Conservation (phyloP, 2,329 filamentous ascomycete genomes). For the Bimuria novae-zelandiae region DNA sequence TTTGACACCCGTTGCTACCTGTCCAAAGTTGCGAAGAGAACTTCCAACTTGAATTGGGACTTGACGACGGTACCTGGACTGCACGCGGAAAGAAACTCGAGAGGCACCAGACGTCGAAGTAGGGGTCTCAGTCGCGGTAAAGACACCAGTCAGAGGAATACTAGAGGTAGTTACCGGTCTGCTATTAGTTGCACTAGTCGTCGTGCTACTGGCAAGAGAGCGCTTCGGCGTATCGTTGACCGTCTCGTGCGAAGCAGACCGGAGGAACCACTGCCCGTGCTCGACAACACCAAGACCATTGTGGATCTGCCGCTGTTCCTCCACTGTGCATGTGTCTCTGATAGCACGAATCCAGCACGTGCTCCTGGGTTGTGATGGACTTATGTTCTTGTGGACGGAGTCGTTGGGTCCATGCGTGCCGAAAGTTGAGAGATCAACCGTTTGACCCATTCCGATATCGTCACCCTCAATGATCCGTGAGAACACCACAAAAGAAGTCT, state of each 20-base stretch:
- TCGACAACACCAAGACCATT: slow-evolving; percentile 48
- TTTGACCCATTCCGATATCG: slow-evolving; percentile 55
- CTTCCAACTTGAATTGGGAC: not conserved
- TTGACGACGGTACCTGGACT: not conserved
- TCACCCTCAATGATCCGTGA: slow-evolving; percentile 55
- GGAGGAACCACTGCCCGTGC: slow-evolving; percentile 18
- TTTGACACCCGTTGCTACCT: not conserved
- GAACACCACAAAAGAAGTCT: slow-evolving; percentile 59
- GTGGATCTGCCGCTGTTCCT: slow-evolving; percentile 55
- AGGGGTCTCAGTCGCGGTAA: slow-evolving; percentile 18
- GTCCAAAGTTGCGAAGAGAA: not conserved
- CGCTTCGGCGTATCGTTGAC: slow-evolving; percentile 9
- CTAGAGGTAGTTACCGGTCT: slow-evolving; percentile 8
- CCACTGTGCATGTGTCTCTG: slow-evolving; percentile 56
- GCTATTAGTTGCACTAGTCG: not conserved
- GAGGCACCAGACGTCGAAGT: slow-evolving; percentile 17
- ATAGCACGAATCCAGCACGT: slow-evolving; percentile 66
- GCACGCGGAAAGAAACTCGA: slow-evolving; percentile 4
- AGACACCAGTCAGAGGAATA: slow-evolving; percentile 17
- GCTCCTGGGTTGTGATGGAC: slow-evolving; percentile 54
- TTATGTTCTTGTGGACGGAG: slow-evolving; percentile 60
- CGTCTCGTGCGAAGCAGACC: slow-evolving; percentile 10
- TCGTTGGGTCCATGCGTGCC: slow-evolving; percentile 62
- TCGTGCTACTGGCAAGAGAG: not conserved
- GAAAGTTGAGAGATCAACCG: slow-evolving; percentile 58